phyloP scores from a whole-genome alignment of 2,329 filamentous ascomycete species.

The Aspergillus nomiae region DNA sequence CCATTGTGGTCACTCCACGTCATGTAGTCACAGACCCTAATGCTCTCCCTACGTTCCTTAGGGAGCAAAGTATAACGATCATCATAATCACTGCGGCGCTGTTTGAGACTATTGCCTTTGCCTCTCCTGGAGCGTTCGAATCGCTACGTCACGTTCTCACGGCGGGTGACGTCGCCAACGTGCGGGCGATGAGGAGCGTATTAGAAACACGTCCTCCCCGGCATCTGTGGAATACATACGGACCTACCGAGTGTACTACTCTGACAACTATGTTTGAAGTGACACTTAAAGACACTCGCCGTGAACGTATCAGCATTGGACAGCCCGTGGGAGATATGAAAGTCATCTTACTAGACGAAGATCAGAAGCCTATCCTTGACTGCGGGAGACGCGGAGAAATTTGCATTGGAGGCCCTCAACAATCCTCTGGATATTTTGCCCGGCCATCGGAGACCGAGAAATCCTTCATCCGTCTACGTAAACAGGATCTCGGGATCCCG shows the following conservation, averaged over 20 bases:
- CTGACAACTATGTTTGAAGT: constrained; percentile 10
- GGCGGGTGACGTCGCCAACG: constrained; percentile 12
- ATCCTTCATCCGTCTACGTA: constrained; percentile 63
- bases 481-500: neutral
- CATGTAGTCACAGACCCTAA: constrained; percentile 2
- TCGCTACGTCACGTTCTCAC: constrained; percentile 10
- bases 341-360: constrained; percentile 8
- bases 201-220: constrained; percentile 11
- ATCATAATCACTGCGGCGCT: constrained; percentile 10
- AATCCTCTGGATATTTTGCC: constrained; percentile 71
- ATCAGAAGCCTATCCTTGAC: constrained; percentile 1
- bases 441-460: constrained; percentile 59
- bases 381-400: constrained; percentile 75
- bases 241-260: constrained; percentile 16
- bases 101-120: constrained; percentile 3
- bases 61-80: neutral
- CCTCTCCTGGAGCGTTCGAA: constrained; percentile 6
- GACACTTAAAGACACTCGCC: constrained; percentile 6
- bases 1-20: constrained; percentile 9
- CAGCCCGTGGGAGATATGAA: constrained; percentile 9
- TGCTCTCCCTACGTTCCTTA: neutral
- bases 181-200: constrained; percentile 5
- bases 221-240: constrained; percentile 18
- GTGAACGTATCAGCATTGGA: constrained; percentile 8
- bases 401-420: constrained; percentile 71